Conservation (phyloP, 169 alveolate species). For the Theileria orientalis region DNA sequence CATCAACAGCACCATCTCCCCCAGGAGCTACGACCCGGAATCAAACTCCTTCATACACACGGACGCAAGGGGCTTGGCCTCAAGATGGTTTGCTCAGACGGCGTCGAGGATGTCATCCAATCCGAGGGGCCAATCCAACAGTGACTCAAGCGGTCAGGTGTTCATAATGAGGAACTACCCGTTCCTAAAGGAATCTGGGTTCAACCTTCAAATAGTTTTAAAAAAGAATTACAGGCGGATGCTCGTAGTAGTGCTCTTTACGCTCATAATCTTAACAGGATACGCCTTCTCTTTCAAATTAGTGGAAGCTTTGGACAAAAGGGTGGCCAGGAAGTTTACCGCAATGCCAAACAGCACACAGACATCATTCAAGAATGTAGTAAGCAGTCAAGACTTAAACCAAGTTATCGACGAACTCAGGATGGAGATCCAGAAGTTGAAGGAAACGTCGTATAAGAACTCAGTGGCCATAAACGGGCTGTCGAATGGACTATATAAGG, state of each 20-base stretch:
- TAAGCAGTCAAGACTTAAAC: slow-evolving; percentile 6
- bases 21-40: slow-evolving; percentile 6
- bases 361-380: background rate
- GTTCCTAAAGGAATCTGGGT: background rate
- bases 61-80: too few species aligned
- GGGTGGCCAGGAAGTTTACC: slow-evolving; percentile 3
- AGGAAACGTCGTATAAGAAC: slow-evolving; percentile 43
- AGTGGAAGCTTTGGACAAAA: slow-evolving; percentile 8
- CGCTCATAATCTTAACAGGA: background rate
- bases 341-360: background rate
- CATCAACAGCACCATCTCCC: background rate
- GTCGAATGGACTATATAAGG: slow-evolving; percentile 45
- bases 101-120: background rate
- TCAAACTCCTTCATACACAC: background rate
- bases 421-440: slow-evolving; percentile 39
- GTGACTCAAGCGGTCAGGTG: background rate
- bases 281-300: background rate
- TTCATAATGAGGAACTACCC: too few species aligned
- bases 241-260: background rate
- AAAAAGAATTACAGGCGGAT: background rate
- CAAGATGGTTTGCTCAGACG: too few species aligned
- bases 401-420: slow-evolving; percentile 29
- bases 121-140: background rate
- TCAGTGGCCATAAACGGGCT: slow-evolving; percentile 56
- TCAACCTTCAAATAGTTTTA: background rate